Conservation (phyloP, 352 stramenopile species). For the Globisporangium mamillatum region DNA sequence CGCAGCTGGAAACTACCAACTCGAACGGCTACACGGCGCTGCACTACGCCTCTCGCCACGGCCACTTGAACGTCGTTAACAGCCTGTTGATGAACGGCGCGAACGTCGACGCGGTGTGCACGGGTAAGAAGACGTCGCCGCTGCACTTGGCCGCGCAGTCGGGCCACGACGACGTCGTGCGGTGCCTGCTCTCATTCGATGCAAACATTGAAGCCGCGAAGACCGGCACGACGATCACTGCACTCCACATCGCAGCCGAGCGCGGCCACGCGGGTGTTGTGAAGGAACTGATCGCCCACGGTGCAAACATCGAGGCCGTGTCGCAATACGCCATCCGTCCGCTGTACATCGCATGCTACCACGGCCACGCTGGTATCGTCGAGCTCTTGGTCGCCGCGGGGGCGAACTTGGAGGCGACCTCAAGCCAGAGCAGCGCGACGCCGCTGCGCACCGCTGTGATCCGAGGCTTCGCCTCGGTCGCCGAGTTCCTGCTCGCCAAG, state of each 20-base stretch:
- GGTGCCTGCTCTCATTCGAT: slow-evolving; percentile 47
- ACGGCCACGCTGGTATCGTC: slow-evolving; percentile 42
- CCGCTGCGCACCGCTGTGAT: slow-evolving; percentile 46
- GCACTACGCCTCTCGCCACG: slow-evolving; percentile 50
- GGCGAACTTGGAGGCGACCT: slow-evolving; percentile 39
- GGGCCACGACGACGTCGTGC: slow-evolving; percentile 48
- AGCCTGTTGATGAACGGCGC: slow-evolving; percentile 50
- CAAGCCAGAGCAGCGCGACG: slow-evolving; percentile 41
- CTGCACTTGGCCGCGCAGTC: slow-evolving; percentile 52
- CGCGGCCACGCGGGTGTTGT: slow-evolving; percentile 39
- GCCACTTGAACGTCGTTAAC: slow-evolving; percentile 53
- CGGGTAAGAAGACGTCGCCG: slow-evolving; percentile 26
- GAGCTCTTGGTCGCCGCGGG: slow-evolving; percentile 38
- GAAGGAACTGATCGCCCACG: slow-evolving; percentile 36
- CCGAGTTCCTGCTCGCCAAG: slow-evolving; percentile 32
- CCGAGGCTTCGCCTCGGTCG: slow-evolving; percentile 34
- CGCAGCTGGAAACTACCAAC: slow-evolving; percentile 39
- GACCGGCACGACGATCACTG: slow-evolving; percentile 37
- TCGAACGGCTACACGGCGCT: slow-evolving; percentile 47
- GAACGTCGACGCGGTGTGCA: slow-evolving; percentile 43
- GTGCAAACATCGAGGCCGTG: slow-evolving; percentile 41
- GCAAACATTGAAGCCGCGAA: slow-evolving; percentile 47
- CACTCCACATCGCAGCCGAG: slow-evolving; percentile 56
- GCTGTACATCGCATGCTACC: slow-evolving; percentile 51
- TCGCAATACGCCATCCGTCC: slow-evolving; percentile 38